Base-by-base conservation (phyloP, 2,329 filamentous ascomycete genomes). In the Cladosporium sp. region DNA sequence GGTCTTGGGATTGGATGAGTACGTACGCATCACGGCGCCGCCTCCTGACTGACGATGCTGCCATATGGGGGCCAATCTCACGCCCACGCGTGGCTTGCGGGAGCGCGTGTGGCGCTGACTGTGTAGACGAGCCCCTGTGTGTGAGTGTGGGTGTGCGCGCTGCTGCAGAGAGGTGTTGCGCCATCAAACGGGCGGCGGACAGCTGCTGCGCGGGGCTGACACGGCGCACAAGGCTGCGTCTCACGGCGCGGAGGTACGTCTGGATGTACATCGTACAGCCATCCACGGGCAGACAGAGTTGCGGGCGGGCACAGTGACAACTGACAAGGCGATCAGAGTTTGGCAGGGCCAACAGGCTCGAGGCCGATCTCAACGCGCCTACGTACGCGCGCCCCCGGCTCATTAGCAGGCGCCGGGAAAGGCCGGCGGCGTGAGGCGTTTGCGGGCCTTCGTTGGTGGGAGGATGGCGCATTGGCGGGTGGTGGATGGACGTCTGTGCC, bases 31-130 rank as follows among this genome's bases (percentile, higher is more conserved):
- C 22, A 7, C 22, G 22, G 22, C 38, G 40, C 40, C 48, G 40
- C 33, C 48, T 50, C 48, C 48, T 50, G 40, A 50, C 22, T 28
- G 22, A 28, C 22, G 22, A 28, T 28, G 22, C 22, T 28, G 22
- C 22, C 5, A 28, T 28, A 28, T 28, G 22, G 22, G 22, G 22
- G 18, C 40, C n/a, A 41, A 49, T 49, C 37, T 41, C 48, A 28
- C 31, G 22, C 18, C 38, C 32, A 43, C 48, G 48, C 31, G 48
- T 50, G 48, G 48, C 48, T 50, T 50, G 48, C 48, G 34, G 40
- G 37, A 33, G 46, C 38, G 13, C 35, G 18, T 49, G 46, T 41
- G 41, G 46, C 46, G 46, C 9, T 37, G 37, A 35, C 33, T 38
- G 19, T 46, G 18, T 28, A 18, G 18, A 28, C 7, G 19, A 22